These are phyloP conservation scores for Daldinia sp. DNA, from an alignment of 2,329 filamentous ascomycete genomes.

Conservation along the genomic window DNA sequence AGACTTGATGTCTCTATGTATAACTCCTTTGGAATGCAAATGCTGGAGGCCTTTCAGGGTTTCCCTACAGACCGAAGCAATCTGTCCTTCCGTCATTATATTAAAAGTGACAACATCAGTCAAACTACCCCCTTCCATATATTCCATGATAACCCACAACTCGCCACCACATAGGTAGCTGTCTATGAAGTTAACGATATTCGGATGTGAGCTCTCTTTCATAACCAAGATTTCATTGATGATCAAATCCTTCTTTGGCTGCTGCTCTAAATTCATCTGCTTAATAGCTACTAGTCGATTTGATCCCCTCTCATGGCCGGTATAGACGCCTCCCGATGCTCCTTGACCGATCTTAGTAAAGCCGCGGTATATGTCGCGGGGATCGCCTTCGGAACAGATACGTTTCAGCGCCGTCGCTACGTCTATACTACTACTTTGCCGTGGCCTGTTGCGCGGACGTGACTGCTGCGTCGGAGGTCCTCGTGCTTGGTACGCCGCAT, in stretches of 20 bases:
- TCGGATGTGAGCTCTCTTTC: constrained; percentile 98
- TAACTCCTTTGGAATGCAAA: constrained; percentile 95
- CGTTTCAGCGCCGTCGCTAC: constrained; percentile 83
- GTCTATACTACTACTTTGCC: constrained; percentile 83
- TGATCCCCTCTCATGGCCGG: constrained; percentile 82
- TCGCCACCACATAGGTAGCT: constrained; percentile 91
- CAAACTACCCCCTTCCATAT: constrained; percentile 97
- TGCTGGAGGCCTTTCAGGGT: constrained; percentile 92
- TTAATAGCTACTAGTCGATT: constrained; percentile 97
- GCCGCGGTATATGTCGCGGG: constrained; percentile 83
- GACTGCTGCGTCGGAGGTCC: constrained; percentile 57
- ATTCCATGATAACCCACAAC: constrained; percentile 99
- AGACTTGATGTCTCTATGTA: constrained; percentile 98
- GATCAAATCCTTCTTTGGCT: constrained; percentile 98
- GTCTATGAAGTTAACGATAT: constrained; percentile 99
- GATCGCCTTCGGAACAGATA: constrained; percentile 91
- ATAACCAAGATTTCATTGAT: constrained; percentile 99
- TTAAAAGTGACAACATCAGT: constrained; percentile 99
- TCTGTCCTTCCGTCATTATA: constrained; percentile 98
- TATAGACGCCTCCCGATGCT: constrained; percentile 94
- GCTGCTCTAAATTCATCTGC: constrained; percentile 98
- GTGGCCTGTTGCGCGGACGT: constrained; percentile 78
- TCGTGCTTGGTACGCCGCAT: constrained; percentile 48
- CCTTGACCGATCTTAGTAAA: constrained; percentile 97
- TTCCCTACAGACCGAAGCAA: constrained; percentile 94